Evolutionary conservation across 2,329 filamentous ascomycete genomes (phyloP), one percentile per base, ranked within the genome.

Genomic region (Aspergillus quadrilineatus): DNA sequence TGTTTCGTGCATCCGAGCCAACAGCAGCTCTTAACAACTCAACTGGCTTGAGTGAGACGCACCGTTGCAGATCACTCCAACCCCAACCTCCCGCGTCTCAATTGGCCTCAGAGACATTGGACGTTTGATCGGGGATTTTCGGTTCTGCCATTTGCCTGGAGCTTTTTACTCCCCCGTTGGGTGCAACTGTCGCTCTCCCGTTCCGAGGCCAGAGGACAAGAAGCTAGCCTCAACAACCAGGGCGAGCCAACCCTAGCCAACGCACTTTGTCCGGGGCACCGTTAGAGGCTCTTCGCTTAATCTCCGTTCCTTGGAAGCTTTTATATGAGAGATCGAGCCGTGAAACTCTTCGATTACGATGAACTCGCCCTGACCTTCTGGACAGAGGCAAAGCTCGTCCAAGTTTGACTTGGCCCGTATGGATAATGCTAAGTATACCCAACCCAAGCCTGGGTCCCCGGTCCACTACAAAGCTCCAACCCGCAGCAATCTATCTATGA

Each of bases 71-170:
- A 37, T n/a, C 30, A 14, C 6, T 46, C 46, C 53, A 46, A 50
- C 50, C 58, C 47, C 36, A 28, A 50, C 34, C 36, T 47, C 26
- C 30, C 39, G 34, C 43, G 28, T 26, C 37, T 43, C 14, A 14
- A 51, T 53, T 55, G 48, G 57, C 2, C 32, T 37, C 42, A 26
- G 49, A 44, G n/a, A 47, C 26, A n/a, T 17, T 26, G 47, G 30
- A 54, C 55, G 51, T 59, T 60, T 62, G 60, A 45, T 54, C 47
- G 45, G 50, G 56, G 32, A 45, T 50, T 50, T 49, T 44, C n/a
- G 26, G 22, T 43, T 26, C 39, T 26, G 46, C 15, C 32, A 44
- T 50, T 53, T 43, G 51, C 32, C 22, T 36, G 37, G n/a, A 50
- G 26, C 28, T 50, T 15, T 42, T 30, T 34, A 15, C 29, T 43